Evolutionary conservation across 2,329 filamentous ascomycete genomes (phyloP).

Genomic region (Penicillium thymicola): DNA sequence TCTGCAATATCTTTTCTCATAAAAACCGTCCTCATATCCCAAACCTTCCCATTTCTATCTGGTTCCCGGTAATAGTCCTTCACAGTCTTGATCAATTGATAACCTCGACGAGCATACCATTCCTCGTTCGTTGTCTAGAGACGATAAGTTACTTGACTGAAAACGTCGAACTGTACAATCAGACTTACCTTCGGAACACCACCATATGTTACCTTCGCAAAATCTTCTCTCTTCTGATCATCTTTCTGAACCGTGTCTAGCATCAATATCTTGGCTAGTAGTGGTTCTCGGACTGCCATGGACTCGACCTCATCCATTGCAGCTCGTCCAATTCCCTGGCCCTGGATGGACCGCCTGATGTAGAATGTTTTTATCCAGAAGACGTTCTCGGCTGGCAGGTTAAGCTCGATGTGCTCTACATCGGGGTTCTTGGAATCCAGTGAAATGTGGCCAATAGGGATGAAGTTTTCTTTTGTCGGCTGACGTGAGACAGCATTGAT

Average conservation of each 20-base stretch:
- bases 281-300: constrained; percentile 16
- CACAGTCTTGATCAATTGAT: constrained; percentile 14
- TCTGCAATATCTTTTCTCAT: constrained; percentile 21
- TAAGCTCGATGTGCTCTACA: constrained; percentile 5
- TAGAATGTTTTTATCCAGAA: constrained; percentile 25
- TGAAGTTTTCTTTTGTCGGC: constrained; percentile 11
- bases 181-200: constrained; percentile 15
- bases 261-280: constrained; percentile 17
- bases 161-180: not conserved
- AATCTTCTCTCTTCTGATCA: constrained; percentile 17
- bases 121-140: constrained; percentile 17
- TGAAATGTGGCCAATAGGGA: constrained; percentile 23
- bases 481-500: constrained; percentile 15
- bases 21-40: constrained; percentile 19
- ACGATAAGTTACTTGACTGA: not conserved
- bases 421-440: constrained; percentile 16
- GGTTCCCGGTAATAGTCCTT: constrained; percentile 14
- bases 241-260: constrained; percentile 19
- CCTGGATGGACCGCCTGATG: constrained; percentile 9
- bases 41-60: constrained; percentile 14
- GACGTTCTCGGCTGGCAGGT: constrained; percentile 7
- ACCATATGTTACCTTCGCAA: constrained; percentile 12
- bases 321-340: constrained; percentile 19
- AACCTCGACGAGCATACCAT: constrained; percentile 23
- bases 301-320: constrained; percentile 22